Evolutionary conservation across 2,329 filamentous ascomycete genomes (phyloP).

Genomic region (Parasarocladium wereldwijsianum): DNA sequence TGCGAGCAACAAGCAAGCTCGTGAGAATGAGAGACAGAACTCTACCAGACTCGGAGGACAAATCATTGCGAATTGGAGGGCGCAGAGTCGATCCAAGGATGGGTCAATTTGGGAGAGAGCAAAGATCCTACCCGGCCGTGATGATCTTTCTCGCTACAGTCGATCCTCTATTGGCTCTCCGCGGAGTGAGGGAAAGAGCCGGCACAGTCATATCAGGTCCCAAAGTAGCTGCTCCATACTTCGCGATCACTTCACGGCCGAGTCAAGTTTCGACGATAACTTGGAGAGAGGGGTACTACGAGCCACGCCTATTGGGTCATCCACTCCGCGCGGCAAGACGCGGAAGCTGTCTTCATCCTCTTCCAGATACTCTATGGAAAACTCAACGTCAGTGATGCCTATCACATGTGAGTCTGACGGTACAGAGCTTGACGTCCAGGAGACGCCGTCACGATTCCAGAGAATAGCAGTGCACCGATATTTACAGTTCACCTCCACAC

Average conservation of each 20-base stretch:
- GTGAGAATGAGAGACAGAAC: too few relatives aligned
- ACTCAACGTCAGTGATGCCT: too few relatives aligned
- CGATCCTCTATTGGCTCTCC: not conserved
- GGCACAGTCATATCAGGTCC: not conserved
- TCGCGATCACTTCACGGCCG: constrained; percentile 16
- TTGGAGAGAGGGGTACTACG: constrained; percentile 23
- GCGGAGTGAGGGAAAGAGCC: not conserved
- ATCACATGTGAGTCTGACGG: not conserved
- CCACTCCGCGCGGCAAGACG: constrained; percentile 18
- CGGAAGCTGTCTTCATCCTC: not conserved
- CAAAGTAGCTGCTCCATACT: constrained; percentile 7
- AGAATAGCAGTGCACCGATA: not conserved
- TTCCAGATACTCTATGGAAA: not conserved
- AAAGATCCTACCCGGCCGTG: not conserved
- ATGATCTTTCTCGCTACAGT: not conserved
- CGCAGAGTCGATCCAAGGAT: constrained; percentile 10
- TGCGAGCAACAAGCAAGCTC: constrained; percentile 4
- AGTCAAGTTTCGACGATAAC: constrained; percentile 21
- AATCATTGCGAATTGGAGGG: constrained; percentile 16
- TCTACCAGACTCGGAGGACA: constrained; percentile 3
- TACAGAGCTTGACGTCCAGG: not conserved
- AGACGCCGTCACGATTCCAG: not conserved
- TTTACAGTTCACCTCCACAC: too few relatives aligned
- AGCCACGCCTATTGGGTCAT: constrained; percentile 19
- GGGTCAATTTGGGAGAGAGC: constrained; percentile 3